Percentiles rank a stretch among this genome's conserved stretches.
Conservation (phyloP, 2,329 filamentous ascomycete genomes). For the Diplodia intermedia region DNA sequence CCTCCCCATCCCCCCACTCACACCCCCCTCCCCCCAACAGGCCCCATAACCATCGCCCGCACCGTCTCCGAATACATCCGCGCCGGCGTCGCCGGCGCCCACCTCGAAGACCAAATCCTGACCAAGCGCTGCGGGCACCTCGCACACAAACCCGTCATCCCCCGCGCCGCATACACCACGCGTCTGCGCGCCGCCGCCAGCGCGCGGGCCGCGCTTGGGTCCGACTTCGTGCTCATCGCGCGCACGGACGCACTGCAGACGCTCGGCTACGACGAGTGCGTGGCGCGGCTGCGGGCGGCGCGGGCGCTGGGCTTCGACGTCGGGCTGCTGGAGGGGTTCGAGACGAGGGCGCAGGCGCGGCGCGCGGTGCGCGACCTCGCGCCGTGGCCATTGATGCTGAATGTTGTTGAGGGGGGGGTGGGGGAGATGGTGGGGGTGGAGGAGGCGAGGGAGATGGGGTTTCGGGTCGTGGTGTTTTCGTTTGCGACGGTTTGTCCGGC, state of each 20-base stretch:
- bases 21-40: slow-evolving; percentile 49
- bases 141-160: slow-evolving; percentile 66
- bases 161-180: slow-evolving; percentile 57
- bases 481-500: slow-evolving; percentile 58
- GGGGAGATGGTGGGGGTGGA: slow-evolving; percentile 60
- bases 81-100: slow-evolving; percentile 64
- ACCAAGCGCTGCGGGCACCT: slow-evolving; percentile 72
- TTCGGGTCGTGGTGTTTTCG: slow-evolving; percentile 65
- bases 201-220: slow-evolving; percentile 56
- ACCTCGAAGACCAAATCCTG: slow-evolving; percentile 69
- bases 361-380: slow-evolving; percentile 56
- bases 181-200: slow-evolving; percentile 64
- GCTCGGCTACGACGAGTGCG: slow-evolving; percentile 64
- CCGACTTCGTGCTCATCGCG: slow-evolving; percentile 70
- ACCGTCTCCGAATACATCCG: slow-evolving; percentile 62
- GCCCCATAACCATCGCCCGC: slow-evolving; percentile 40
- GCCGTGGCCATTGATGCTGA: slow-evolving; percentile 61
- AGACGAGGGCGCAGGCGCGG: slow-evolving; percentile 58
- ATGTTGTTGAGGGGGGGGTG: slow-evolving; percentile 64
- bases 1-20: slow-evolving; percentile 63
- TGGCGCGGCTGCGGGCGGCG: slow-evolving; percentile 59
- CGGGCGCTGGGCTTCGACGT: slow-evolving; percentile 65
- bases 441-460: slow-evolving; percentile 63
- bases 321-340: slow-evolving; percentile 66
- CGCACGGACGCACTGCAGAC: slow-evolving; percentile 67